phyloP scores from a whole-genome alignment of 768 basidiomycete species.

The Lentinula sp. region DNA sequence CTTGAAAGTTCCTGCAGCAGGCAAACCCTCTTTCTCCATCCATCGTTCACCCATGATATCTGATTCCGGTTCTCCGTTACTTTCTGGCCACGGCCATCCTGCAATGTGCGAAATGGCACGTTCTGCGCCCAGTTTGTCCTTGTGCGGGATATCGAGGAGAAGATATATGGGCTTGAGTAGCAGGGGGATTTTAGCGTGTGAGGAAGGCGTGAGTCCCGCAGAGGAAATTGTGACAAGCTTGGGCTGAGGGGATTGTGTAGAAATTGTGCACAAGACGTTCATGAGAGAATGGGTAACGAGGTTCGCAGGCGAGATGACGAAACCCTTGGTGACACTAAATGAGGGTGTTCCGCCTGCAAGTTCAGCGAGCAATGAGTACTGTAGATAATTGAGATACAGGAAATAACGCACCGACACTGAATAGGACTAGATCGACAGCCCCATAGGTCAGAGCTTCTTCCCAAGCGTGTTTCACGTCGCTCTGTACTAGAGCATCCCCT shows the following conservation, averaged over 20 bases:
- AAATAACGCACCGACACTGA: constrained; percentile 48
- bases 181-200: constrained; percentile 41
- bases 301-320: constrained; percentile 42
- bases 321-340: constrained; percentile 42
- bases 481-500: constrained; percentile 53
- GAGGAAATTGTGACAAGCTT: constrained; percentile 52
- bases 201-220: constrained; percentile 39
- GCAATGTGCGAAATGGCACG: constrained; percentile 38
- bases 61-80: constrained; percentile 30
- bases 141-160: constrained; percentile 41
- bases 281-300: constrained; percentile 53
- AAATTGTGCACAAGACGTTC: constrained; percentile 51
- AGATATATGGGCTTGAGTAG: constrained; percentile 43
- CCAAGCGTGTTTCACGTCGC: constrained; percentile 51
- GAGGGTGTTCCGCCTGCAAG: constrained; percentile 37
- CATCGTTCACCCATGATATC: constrained; percentile 42
- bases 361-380: neutral
- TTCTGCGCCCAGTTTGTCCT: constrained; percentile 60
- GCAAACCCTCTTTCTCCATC: constrained; percentile 35
- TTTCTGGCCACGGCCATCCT: constrained; percentile 43
- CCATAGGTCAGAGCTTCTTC: constrained; percentile 26
- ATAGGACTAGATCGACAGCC: constrained; percentile 49
- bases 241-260: constrained; percentile 30
- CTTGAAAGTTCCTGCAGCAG: constrained; percentile 35
- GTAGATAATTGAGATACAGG: neutral